phyloP scores from a whole-genome alignment of 306 rosid genomes.

The Hippophae tibetana region DNA sequence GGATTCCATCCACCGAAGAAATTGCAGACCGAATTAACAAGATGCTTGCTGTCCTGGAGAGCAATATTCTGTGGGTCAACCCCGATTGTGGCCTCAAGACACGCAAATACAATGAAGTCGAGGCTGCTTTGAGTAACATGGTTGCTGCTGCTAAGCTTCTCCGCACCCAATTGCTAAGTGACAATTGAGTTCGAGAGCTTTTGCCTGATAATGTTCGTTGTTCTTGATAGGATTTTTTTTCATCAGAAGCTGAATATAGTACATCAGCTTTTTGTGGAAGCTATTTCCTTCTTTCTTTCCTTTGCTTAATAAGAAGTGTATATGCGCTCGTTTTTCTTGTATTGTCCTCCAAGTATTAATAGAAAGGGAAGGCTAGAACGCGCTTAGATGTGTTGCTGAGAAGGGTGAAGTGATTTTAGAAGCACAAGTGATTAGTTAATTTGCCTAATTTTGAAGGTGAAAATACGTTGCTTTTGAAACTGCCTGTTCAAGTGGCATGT shows the following conservation, averaged over 20 bases:
- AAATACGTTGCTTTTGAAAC: no score
- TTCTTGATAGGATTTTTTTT: not conserved
- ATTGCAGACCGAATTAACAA: conserved; percentile 61
- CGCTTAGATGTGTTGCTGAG: no score
- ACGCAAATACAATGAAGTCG: conserved; percentile 63
- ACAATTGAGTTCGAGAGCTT: conserved; percentile 35
- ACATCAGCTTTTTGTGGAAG: not conserved
- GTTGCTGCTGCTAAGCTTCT: conserved; percentile 78
- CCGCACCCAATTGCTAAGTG: conserved; percentile 43
- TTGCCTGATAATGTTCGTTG: not conserved
- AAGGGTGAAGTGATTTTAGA: no score
- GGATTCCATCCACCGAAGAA: conserved; percentile 69
- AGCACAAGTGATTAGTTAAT: no score
- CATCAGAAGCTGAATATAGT: conserved; percentile 8
- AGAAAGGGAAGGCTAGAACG: no score
- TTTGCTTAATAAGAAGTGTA: not conserved
- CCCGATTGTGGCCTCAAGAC: conserved; percentile 93
- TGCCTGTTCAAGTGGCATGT: no score
- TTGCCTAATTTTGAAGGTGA: no score
- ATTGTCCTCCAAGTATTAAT: no score
- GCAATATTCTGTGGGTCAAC: conserved; percentile 75
- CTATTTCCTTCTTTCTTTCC: not conserved
- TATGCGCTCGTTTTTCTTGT: no score
- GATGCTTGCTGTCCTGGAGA: conserved; percentile 73
- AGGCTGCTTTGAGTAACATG: conserved; percentile 66